Evolutionary conservation across 257 asterid genomes (phyloP).

Genomic region (Echium plantagineum): DNA sequence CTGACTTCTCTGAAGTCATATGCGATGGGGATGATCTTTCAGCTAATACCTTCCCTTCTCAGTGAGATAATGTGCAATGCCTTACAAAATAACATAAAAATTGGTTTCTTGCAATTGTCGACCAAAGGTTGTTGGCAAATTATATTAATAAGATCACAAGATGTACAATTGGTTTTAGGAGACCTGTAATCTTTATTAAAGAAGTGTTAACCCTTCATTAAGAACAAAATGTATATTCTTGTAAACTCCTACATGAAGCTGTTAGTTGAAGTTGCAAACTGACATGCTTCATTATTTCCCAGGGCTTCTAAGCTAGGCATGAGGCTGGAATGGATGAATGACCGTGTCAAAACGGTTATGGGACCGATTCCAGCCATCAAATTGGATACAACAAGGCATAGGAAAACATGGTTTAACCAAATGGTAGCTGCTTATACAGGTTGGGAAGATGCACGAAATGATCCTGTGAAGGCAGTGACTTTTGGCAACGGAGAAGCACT

Average conservation of each 20-base stretch:
- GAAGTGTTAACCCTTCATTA: too few relatives aligned
- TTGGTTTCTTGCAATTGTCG: neutral
- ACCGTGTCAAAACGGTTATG: constrained; percentile 57
- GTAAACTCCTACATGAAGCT: neutral
- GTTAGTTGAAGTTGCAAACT: neutral
- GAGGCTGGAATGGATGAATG: constrained; percentile 74
- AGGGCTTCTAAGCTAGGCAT: constrained; percentile 76
- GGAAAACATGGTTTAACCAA: constrained; percentile 79
- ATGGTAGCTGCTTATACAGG: constrained; percentile 89
- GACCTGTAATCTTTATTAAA: too few relatives aligned
- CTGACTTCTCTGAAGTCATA: neutral
- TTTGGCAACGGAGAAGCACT: constrained; percentile 65
- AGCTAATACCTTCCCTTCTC: neutral
- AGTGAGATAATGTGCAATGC: neutral
- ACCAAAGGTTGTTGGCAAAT: neutral
- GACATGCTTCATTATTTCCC: neutral
- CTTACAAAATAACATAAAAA: neutral
- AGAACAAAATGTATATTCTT: too few relatives aligned
- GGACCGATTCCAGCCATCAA: constrained; percentile 85
- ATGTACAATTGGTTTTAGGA: neutral
- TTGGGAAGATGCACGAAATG: constrained; percentile 69
- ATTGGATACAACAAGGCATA: constrained; percentile 37
- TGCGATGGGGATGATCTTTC: neutral
- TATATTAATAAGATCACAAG: neutral
- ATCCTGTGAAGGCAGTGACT: constrained; percentile 70